Base-by-base conservation (phyloP, 192 early-diverging fungal genomes). In the Phycomyces blakesleeanus region DNA sequence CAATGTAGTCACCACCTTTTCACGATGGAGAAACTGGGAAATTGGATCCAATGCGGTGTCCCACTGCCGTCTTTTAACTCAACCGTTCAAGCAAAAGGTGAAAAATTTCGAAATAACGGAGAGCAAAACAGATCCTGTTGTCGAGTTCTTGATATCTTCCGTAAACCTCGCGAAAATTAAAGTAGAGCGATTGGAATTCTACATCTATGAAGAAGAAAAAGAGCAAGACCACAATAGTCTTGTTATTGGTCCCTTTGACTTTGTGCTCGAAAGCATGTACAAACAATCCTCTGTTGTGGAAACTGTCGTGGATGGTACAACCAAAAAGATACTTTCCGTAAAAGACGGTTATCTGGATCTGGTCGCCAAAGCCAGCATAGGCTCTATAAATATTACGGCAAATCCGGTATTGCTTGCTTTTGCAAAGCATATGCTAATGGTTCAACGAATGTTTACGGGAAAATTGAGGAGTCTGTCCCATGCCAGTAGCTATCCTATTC, bases 21-120 rank as follows among this genome's bases (percentile, higher is more conserved):
- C 77, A 25, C 71, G 75, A 16, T 87, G 85, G 85, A 51, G 83
- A 29, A 79, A 67, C 63, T 87, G 88, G 88, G 86, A 90, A 58
- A 81, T 86, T 63, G 68, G 71, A 9, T 9, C 25, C 8, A n/a
- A 53, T 7, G 71, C 85, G 69, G 53, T 79, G 49, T 63, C 68
- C 11, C 44, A 50, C 0, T 77, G 78, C 40, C 76, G 74, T 14
- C 55, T 87, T 3, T 79, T 85, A 40, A 76, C 73, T 0, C 57
- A 81, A 22, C 66, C 78, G 0, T 83, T 84, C 63, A 63, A 79
- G 51, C 74, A 78, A 47, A 70, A 61, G 22, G 8, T 51, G 11
- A 20, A 29, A 1, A 25, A 55, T n/a, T 51, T 65, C 6, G 25
- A 24, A 1, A 29, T 49, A 22, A 38, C 11, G 1, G 70, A 69